Evolutionary conservation across 805 yeast genomes (phyloP).

Genomic region (Hanseniaspora pseudoguilliermondii): DNA sequence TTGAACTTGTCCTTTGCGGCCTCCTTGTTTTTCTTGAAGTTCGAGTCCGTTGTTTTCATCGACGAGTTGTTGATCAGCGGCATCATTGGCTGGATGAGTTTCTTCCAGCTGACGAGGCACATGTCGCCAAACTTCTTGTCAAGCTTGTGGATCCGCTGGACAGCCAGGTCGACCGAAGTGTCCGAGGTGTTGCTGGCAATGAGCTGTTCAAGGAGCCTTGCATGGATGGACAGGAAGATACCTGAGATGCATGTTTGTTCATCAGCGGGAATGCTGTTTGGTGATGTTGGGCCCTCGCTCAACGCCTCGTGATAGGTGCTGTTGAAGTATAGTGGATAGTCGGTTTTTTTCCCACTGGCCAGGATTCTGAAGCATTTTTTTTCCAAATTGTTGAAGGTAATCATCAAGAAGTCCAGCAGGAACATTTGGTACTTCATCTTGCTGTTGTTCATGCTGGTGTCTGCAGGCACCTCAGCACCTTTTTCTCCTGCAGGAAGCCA

Average conservation of each 20-base stretch:
- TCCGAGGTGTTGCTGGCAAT: slow-evolving; percentile 36
- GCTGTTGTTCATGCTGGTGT: slow-evolving; percentile 22
- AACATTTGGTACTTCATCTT: slow-evolving; percentile 28
- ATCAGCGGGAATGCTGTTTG: slow-evolving; percentile 15
- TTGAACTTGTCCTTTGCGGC: slow-evolving; percentile 72
- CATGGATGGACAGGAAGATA: slow-evolving; percentile 54
- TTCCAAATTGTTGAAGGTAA: slow-evolving; percentile 17
- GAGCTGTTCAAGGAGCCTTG: slow-evolving; percentile 62
- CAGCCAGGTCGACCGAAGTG: slow-evolving; percentile 39
- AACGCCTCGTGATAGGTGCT: neutral
- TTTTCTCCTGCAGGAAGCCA: slow-evolving; percentile 59
- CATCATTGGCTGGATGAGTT: slow-evolving; percentile 44
- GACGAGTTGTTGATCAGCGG: slow-evolving; percentile 27
- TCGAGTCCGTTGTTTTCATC: slow-evolving; percentile 45
- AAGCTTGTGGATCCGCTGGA: slow-evolving; percentile 50
- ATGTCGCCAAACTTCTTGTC: slow-evolving; percentile 61
- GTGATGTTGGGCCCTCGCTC: neutral
- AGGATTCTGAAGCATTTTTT: slow-evolving; percentile 9
- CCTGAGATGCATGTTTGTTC: slow-evolving; percentile 40
- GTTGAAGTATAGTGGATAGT: slow-evolving; percentile 8
- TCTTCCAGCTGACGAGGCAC: slow-evolving; percentile 70
- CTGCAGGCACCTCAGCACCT: slow-evolving; percentile 35
- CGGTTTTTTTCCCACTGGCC: neutral
- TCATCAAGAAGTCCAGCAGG: slow-evolving; percentile 20
- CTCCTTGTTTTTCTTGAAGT: slow-evolving; percentile 63